phyloP scores from a whole-genome alignment of 805 yeast genomes.

The Hanseniaspora lindneri region DNA sequence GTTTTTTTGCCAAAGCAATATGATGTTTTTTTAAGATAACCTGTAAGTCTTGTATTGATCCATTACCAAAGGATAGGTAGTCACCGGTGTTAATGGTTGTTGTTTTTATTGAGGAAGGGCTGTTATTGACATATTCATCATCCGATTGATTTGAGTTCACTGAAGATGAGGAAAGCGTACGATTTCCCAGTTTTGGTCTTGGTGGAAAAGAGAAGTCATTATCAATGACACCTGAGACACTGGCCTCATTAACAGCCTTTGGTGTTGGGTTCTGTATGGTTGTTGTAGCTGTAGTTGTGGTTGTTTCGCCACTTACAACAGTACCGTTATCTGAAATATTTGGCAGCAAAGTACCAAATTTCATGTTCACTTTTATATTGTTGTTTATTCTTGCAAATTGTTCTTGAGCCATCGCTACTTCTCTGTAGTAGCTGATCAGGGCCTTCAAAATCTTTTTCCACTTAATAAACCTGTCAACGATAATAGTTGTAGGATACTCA shows the following conservation, averaged over 20 bases:
- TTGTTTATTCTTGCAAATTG: slow-evolving; percentile 56
- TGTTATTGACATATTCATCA: slow-evolving; percentile 10
- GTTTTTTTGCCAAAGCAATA: slow-evolving; percentile 43
- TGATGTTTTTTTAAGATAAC: slow-evolving; percentile 55
- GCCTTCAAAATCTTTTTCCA: slow-evolving; percentile 72
- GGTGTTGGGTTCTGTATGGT: too few relatives aligned
- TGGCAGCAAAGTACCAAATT: slow-evolving; percentile 29
- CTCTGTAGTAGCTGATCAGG: slow-evolving; percentile 56
- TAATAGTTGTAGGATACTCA: slow-evolving; percentile 61
- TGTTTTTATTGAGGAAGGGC: slow-evolving; percentile 9
- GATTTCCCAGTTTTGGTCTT: slow-evolving; percentile 9
- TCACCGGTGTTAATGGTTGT: slow-evolving; percentile 23
- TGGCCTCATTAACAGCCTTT: too few relatives aligned
- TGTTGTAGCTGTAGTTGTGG: slow-evolving; percentile 10
- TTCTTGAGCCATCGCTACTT: slow-evolving; percentile 68
- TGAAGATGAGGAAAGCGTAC: slow-evolving; percentile 5
- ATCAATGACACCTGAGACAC: too few relatives aligned
- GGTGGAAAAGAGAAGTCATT: slow-evolving; percentile 11
- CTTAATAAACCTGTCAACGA: slow-evolving; percentile 65
- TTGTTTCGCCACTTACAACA: slow-evolving; percentile 24
- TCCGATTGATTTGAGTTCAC: slow-evolving; percentile 12
- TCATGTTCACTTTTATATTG: slow-evolving; percentile 60
- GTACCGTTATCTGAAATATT: slow-evolving; percentile 29
- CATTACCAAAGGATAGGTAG: slow-evolving; percentile 63
- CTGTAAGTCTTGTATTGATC: slow-evolving; percentile 70